Evolutionary conservation across 164 flowering plant genomes (phyloP).

Genomic region (Kingdonia uniflora): DNA sequence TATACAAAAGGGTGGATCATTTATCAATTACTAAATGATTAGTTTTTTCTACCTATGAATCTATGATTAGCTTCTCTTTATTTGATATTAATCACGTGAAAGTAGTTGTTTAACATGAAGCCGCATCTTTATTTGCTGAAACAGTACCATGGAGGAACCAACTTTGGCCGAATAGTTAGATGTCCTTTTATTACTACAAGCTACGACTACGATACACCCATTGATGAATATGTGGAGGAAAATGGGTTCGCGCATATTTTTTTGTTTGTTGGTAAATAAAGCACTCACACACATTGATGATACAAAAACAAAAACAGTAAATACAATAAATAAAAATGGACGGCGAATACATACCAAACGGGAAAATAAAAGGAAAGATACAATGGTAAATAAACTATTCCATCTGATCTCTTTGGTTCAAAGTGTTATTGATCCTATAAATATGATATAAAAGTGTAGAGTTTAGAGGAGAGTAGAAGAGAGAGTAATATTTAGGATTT

Average conservation of each 20-base stretch:
- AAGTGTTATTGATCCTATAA: no score
- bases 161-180: conserved; percentile 84
- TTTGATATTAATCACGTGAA: not conserved
- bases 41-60: conserved; percentile 10
- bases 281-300: no score
- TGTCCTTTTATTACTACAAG: conserved; percentile 90
- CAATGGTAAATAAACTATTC: no score
- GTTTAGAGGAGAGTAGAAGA: no score
- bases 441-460: no score
- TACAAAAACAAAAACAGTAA: no score
- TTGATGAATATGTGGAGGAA: conserved; percentile 83
- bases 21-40: conserved; percentile 87
- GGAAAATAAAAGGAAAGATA: no score
- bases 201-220: conserved; percentile 91
- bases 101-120: not conserved
- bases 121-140: not conserved
- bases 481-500: no score
- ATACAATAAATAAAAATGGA: no score
- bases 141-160: conserved; percentile 95
- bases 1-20: conserved; percentile 84
- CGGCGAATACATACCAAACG: no score
- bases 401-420: no score
- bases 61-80: not conserved
- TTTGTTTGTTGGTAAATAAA: no score
- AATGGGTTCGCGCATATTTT: not conserved